Conservation (phyloP, 176 grass and related monocot genomes). For the Urochloa ruziziensis region DNA sequence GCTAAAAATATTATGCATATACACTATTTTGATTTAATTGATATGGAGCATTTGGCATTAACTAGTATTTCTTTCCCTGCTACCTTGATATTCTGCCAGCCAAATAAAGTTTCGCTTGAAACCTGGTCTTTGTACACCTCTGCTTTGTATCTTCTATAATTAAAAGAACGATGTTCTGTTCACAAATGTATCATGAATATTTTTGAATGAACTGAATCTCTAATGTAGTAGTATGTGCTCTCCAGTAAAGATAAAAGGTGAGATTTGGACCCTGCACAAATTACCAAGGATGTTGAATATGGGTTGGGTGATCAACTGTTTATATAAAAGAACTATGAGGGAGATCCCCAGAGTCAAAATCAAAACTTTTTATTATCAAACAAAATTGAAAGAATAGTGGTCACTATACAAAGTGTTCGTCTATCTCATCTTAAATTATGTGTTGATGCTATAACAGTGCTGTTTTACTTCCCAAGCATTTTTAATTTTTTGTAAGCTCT, state of each 20-base stretch:
- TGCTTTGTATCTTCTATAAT: background rate
- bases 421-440: background rate
- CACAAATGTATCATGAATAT: background rate
- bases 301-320: background rate
- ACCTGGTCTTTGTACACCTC: background rate
- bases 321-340: background rate
- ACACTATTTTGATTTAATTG: constrained; percentile 5
- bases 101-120: constrained; percentile 23
- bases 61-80: background rate
- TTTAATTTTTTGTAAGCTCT: background rate
- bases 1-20: background rate
- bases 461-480: background rate
- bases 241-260: background rate
- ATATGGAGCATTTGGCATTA: background rate
- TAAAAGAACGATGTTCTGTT: background rate
- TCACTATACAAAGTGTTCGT: background rate
- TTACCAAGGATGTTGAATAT: background rate
- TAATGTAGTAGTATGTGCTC: background rate
- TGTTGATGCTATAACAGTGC: background rate
- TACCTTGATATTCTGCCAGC: background rate
- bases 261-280: background rate
- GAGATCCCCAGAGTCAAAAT: background rate
- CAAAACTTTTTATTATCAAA: background rate
- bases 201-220: background rate
- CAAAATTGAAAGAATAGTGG: background rate